Conservation (phyloP, 768 basidiomycete species). For the Mycena floridula region DNA sequence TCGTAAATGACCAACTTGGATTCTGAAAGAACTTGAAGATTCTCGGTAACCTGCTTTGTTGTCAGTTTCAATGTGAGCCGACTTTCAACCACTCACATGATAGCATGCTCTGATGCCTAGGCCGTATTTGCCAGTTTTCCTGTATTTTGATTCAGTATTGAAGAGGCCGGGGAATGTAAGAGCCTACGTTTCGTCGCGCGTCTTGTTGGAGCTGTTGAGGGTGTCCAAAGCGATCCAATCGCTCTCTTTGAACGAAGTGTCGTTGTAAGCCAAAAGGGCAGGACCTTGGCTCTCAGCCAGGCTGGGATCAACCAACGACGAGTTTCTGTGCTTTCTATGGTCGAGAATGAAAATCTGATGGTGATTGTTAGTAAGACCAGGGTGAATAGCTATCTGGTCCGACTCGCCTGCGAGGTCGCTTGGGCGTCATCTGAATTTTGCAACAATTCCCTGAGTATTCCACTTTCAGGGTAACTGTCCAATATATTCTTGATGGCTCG, state of each 20-base stretch:
- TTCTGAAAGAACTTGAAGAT: slow-evolving; percentile 22
- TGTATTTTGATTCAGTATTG: slow-evolving; percentile 2
- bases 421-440: slow-evolving; percentile 24
- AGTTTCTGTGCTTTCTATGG: slow-evolving; percentile 13
- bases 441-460: slow-evolving; percentile 19
- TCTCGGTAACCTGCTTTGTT: slow-evolving; percentile 22
- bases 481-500: slow-evolving; percentile 14
- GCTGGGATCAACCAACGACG: slow-evolving; percentile 11
- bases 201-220: slow-evolving; percentile 22
- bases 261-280: slow-evolving; percentile 21
- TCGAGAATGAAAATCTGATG: slow-evolving; percentile 22
- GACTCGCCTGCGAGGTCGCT: slow-evolving; percentile 17
- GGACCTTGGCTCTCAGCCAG: slow-evolving; percentile 20
- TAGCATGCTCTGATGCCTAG: slow-evolving; percentile 24
- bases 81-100: slow-evolving; percentile 15
- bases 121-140: slow-evolving; percentile 26
- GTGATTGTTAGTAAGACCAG: no score
- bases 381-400: no score
- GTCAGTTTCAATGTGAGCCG: not conserved
- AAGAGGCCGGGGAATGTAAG: not conserved
- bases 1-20: slow-evolving; percentile 21
- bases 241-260: slow-evolving; percentile 17
- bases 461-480: slow-evolving; percentile 18
- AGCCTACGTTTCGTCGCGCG: slow-evolving; percentile 18
- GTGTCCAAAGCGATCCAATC: slow-evolving; percentile 23